Evolutionary conservation across 208 protist species (phyloP), one percentile per base, ranked within the genome.

Genomic region (Trypanosoma grayi): DNA sequence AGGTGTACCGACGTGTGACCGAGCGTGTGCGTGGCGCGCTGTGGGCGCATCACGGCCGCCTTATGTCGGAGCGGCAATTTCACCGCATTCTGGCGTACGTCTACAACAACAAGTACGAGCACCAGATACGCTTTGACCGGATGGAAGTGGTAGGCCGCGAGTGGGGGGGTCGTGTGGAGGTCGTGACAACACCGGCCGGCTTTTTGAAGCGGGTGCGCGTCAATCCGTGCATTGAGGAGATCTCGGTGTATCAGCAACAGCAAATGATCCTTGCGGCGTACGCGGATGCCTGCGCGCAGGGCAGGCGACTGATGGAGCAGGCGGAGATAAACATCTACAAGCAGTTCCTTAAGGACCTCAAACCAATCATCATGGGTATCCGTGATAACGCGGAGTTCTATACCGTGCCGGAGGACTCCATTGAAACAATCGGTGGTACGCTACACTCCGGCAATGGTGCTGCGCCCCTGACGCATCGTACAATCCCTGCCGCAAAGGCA

Each of bases 51-150:
- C 91, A 96, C 65, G 81, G 91, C 31, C 82, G 91, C 18, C 81
- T 96, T 30, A 90, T 96, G 85, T 79, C 91, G 0, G 87, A 96
- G 70, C 75, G 91, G 0, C 91, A 96, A 69, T 92, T 92, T 52
- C 87, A 96, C 43, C 87, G 91, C 69, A 93, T 96, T 45, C 72
- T 96, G 14, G 91, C 87, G 10, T 96, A 93, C 67, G 91, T 96
- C 9, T 96, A 96, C 70, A 94, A 94, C 67, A 94, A 96, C 80
- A 96, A 96, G 72, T 96, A 96, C 75, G 91, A 96, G 71, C 80
- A 96, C 44, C 91, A 96, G 51, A 89, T 96, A 22, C 87, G 91
- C 1, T 93, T 96, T 43, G 91, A 96, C 55, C 57, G 78, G 56
- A 96, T 96, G 91, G 76, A 82, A 24, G 84, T 94, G 7, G 86